These are phyloP conservation scores for Gossypium thurberi DNA, from an alignment of 345 rosid species.

Conservation along the genomic window DNA sequence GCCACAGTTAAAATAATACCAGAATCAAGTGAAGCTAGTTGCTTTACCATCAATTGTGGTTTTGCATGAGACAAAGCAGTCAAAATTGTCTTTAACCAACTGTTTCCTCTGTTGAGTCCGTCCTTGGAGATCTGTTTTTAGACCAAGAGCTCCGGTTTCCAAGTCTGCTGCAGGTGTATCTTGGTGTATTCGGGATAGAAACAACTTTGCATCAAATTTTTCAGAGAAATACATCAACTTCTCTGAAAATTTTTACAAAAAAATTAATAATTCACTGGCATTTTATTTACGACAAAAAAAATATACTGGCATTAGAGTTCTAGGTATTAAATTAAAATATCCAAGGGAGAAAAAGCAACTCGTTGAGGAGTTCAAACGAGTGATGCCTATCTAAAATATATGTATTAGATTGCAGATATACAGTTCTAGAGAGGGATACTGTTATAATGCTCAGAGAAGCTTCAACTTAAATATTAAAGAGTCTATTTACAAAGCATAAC, in stretches of 20 bases:
- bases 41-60: constrained; percentile 88
- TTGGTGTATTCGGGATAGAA: constrained; percentile 84
- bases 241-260: constrained; percentile 44
- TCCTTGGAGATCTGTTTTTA: constrained; percentile 91
- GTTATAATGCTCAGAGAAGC: neutral
- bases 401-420: neutral
- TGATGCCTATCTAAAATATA: neutral
- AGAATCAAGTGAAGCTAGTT: constrained; percentile 10
- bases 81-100: constrained; percentile 93
- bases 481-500: neutral
- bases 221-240: constrained; percentile 87
- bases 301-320: neutral
- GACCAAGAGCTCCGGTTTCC: constrained; percentile 89
- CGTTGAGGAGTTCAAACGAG: neutral
- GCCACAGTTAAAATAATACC: constrained; percentile 5
- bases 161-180: constrained; percentile 75
- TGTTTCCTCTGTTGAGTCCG: constrained; percentile 89
- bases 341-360: constrained; percentile 10
- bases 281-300: neutral
- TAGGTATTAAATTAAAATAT: constrained; percentile 7
- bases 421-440: neutral
- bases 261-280: neutral
- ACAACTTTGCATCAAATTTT: constrained; percentile 80
- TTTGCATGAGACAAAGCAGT: constrained; percentile 99
- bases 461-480: neutral